Evolutionary conservation across 441 rosid species (phyloP).

Genomic region (Croton laevigatus): DNA sequence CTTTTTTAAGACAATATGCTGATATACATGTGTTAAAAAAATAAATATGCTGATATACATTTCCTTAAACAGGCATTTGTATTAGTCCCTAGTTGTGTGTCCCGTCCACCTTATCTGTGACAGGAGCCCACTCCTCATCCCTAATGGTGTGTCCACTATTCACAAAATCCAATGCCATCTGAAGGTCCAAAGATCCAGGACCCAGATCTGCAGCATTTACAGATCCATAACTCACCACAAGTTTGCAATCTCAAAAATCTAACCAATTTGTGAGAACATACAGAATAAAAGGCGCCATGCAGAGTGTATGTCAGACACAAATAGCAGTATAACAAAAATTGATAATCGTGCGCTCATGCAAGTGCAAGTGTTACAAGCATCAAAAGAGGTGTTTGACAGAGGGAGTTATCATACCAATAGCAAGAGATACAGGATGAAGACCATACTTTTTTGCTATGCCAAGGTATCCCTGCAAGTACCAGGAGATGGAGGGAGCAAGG

Average conservation of each 20-base stretch:
- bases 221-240: not conserved
- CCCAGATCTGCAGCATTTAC: not conserved
- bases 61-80: not conserved
- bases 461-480: conserved; percentile 42
- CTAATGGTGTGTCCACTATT: not conserved
- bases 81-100: not conserved
- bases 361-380: conserved; percentile 7
- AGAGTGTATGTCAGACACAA: not conserved
- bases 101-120: not conserved
- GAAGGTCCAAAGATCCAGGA: not conserved
- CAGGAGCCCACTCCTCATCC: not conserved
- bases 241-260: not conserved
- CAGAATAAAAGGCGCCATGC: not conserved
- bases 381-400: not conserved
- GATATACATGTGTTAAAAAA: no score
- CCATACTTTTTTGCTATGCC: conserved; percentile 41
- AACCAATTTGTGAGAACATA: not conserved
- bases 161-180: not conserved
- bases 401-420: conserved; percentile 40
- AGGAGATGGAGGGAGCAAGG: not conserved
- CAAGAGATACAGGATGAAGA: conserved; percentile 52
- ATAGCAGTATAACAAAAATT: not conserved
- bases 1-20: not conserved
- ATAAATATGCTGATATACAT: not conserved
- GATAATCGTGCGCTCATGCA: not conserved